Evolutionary conservation across 164 flowering plant species (phyloP).

Genomic region (Magnolia sinica): DNA sequence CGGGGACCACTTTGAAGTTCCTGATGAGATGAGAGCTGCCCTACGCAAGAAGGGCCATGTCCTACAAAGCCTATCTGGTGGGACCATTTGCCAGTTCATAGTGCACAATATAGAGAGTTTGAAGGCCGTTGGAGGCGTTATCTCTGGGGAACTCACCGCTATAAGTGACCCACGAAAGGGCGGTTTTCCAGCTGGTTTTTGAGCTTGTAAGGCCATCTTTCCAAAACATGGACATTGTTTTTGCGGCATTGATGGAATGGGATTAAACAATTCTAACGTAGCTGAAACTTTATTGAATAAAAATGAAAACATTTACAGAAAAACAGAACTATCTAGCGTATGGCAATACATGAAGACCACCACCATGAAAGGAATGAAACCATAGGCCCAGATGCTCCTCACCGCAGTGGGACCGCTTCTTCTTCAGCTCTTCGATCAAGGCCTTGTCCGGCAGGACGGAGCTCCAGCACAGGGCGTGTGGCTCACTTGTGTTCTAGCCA

Average conservation of each 20-base stretch:
- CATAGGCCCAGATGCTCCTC: conserved; percentile 30
- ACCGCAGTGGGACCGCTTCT: conserved; percentile 19
- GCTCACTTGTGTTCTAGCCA: not conserved
- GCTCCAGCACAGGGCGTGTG: conserved; percentile 1
- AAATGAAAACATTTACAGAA: not conserved
- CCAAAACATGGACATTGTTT: not conserved
- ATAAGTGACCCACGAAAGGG: conserved; percentile 72
- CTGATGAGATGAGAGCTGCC: conserved; percentile 28
- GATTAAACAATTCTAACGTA: not conserved
- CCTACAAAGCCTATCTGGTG: conserved; percentile 44
- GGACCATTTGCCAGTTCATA: conserved; percentile 53
- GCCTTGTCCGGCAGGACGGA: not conserved
- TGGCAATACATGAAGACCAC: not conserved
- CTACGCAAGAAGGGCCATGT: conserved; percentile 52
- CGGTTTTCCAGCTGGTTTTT: conserved; percentile 57
- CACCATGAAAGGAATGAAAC: conserved; percentile 35
- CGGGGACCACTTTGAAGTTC: conserved; percentile 56
- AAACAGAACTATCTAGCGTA: not conserved
- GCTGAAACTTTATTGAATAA: not conserved
- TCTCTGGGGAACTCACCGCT: conserved; percentile 33
- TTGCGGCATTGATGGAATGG: not conserved
- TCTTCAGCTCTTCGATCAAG: not conserved
- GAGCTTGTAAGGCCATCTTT: not conserved
- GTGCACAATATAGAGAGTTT: conserved; percentile 25
- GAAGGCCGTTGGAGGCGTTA: conserved; percentile 3